These are phyloP conservation scores for Aspergillus felis DNA, from an alignment of 2,329 filamentous ascomycete species.

Conservation along the genomic window DNA sequence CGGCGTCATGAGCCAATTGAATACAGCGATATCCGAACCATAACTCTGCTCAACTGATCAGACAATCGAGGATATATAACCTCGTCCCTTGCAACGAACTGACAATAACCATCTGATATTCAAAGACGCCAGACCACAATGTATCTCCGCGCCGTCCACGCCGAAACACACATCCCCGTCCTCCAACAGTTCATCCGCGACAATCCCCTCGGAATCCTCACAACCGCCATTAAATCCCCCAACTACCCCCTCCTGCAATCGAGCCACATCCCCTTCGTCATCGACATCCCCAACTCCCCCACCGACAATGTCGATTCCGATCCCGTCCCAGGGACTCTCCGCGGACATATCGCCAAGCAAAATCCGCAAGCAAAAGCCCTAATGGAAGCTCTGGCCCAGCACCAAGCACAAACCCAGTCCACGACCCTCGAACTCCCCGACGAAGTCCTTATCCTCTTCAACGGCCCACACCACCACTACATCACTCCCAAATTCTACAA, in stretches of 20 bases:
- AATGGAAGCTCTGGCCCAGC: slow-evolving; percentile 44
- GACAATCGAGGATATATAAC: neutral
- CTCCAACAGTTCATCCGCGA: slow-evolving; percentile 56
- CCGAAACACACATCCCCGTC: slow-evolving; percentile 46
- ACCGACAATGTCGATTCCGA: slow-evolving; percentile 7
- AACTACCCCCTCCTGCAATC: slow-evolving; percentile 52
- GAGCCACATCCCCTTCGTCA: slow-evolving; percentile 58
- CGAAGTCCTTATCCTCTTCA: slow-evolving; percentile 64
- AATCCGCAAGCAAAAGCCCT: slow-evolving; percentile 64
- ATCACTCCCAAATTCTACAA: slow-evolving; percentile 66
- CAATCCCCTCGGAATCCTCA: slow-evolving; percentile 61
- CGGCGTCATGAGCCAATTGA: no score
- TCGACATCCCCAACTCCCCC: slow-evolving; percentile 41
- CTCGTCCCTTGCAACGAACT: neutral
- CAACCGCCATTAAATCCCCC: slow-evolving; percentile 55
- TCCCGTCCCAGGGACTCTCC: slow-evolving; percentile 40
- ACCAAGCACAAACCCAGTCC: slow-evolving; percentile 21
- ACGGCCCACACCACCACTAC: slow-evolving; percentile 56
- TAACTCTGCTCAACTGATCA: no score
- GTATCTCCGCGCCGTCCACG: slow-evolving; percentile 56
- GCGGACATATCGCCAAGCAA: slow-evolving; percentile 59
- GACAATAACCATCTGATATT: neutral
- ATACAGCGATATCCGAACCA: no score
- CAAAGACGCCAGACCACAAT: slow-evolving; percentile 36
- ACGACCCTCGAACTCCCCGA: slow-evolving; percentile 30